These are phyloP conservation scores for Tubosaeta brunneosetosa DNA, from an alignment of 768 basidiomycete genomes.

Conservation along the genomic window DNA sequence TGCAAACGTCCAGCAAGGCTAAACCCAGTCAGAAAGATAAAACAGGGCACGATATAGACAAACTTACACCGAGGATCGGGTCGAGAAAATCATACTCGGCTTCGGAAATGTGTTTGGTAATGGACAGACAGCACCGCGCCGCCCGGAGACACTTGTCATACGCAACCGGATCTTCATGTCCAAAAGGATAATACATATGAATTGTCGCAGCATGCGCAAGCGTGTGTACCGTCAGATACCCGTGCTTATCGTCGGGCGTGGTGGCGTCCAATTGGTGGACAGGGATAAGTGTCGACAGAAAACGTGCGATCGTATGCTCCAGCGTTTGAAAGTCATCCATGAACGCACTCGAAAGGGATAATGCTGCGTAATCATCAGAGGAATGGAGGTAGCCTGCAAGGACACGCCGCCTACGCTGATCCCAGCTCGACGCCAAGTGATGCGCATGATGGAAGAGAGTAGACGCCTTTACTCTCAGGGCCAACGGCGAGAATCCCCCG, in stretches of 20 bases:
- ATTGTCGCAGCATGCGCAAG: conserved; percentile 64
- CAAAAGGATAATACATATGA: conserved; percentile 59
- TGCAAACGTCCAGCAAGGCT: conserved; percentile 71
- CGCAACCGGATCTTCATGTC: conserved; percentile 52
- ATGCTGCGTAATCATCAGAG: conserved; percentile 31
- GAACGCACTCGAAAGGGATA: conserved; percentile 44
- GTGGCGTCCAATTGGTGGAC: conserved; percentile 58
- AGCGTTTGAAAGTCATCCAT: conserved; percentile 56
- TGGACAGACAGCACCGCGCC: conserved; percentile 52
- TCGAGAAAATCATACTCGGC: conserved; percentile 69
- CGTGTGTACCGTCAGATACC: conserved; percentile 57
- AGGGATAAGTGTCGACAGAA: conserved; percentile 59
- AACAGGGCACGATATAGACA: neutral
- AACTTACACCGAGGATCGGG: conserved; percentile 68
- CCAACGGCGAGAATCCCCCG: conserved; percentile 57
- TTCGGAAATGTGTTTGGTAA: conserved; percentile 61
- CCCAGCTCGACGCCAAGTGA: conserved; percentile 56
- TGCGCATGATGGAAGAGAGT: conserved; percentile 68
- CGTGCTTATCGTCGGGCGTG: conserved; percentile 54
- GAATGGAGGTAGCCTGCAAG: conserved; percentile 8
- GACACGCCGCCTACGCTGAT: conserved; percentile 43
- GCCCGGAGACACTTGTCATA: conserved; percentile 66
- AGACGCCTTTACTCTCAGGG: conserved; percentile 73
- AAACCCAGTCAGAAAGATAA: conserved; percentile 5
- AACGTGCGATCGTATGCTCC: conserved; percentile 61